These are phyloP conservation scores for Prunus fruticosa DNA, from an alignment of 306 rosid genomes.

Conservation along the genomic window DNA sequence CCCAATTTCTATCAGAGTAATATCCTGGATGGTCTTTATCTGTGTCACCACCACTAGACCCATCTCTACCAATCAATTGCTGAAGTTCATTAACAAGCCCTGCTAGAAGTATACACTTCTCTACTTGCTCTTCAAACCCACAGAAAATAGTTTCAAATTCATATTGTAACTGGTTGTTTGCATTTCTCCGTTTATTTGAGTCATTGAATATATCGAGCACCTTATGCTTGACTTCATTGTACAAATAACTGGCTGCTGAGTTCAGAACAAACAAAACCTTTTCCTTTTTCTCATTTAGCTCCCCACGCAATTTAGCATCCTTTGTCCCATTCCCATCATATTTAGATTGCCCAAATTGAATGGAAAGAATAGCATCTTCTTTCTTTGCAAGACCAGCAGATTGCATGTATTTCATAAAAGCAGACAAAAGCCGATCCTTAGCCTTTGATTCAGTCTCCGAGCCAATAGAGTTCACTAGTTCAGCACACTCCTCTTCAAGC, in stretches of 20 bases:
- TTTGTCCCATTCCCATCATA: constrained; percentile 47
- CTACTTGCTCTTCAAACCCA: constrained; percentile 80
- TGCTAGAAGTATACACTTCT: constrained; percentile 76
- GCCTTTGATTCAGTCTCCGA: constrained; percentile 72
- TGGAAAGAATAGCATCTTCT: constrained; percentile 47
- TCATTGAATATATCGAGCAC: constrained; percentile 43
- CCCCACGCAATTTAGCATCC: constrained; percentile 40
- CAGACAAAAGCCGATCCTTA: constrained; percentile 67
- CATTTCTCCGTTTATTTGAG: constrained; percentile 42
- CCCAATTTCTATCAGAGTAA: constrained; percentile 69
- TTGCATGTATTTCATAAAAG: constrained; percentile 72
- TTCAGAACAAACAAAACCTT: constrained; percentile 49
- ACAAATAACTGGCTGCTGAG: constrained; percentile 58
- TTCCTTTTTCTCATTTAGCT: constrained; percentile 58
- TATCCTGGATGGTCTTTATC: constrained; percentile 37
- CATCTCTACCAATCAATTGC: constrained; percentile 48
- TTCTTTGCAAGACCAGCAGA: constrained; percentile 50
- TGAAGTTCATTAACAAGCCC: constrained; percentile 61
- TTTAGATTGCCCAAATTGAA: constrained; percentile 43
- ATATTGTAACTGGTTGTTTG: constrained; percentile 34
- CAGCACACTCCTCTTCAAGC: constrained; percentile 67
- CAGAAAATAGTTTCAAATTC: constrained; percentile 60
- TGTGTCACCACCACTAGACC: constrained; percentile 31
- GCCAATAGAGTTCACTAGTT: constrained; percentile 61
- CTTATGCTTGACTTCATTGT: constrained; percentile 51